phyloP scores from a whole-genome alignment of 495 filamentous ascomycete genomes.

The Hypoxylon trugodes region DNA sequence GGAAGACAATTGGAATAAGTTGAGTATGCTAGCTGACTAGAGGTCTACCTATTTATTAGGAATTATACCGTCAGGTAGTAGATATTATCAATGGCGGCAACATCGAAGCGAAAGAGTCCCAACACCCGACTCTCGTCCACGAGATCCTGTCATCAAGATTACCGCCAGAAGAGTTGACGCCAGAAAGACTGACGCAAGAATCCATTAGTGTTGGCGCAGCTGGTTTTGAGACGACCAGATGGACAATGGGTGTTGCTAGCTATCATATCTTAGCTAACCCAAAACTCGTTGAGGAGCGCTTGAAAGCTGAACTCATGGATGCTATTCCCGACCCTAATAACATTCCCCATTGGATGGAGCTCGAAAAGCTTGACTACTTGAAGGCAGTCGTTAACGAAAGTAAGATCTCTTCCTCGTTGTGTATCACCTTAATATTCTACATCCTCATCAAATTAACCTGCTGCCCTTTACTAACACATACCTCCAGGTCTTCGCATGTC shows the following conservation, averaged over 20 bases:
- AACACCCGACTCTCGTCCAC: slow-evolving; percentile 34
- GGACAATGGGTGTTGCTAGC: slow-evolving; percentile 36
- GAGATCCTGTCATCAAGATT: slow-evolving; percentile 44
- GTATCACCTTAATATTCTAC: neutral
- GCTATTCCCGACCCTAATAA: slow-evolving; percentile 27
- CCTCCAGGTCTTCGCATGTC: slow-evolving; percentile 5
- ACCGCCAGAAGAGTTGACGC: slow-evolving; percentile 40
- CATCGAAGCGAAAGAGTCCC: slow-evolving; percentile 5
- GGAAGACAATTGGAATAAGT: too few species aligned
- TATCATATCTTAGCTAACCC: slow-evolving; percentile 48
- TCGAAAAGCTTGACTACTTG: slow-evolving; percentile 49
- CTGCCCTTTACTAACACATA: neutral
- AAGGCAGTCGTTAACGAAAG: slow-evolving; percentile 49
- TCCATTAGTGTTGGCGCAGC: slow-evolving; percentile 41
- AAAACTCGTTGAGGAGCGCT: slow-evolving; percentile 24
- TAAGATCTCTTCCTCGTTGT: neutral
- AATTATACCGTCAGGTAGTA: slow-evolving; percentile 16
- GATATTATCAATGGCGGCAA: slow-evolving; percentile 13
- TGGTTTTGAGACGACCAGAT: slow-evolving; percentile 49
- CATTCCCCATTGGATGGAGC: slow-evolving; percentile 27
- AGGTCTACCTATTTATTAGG: neutral
- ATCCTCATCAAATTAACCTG: neutral
- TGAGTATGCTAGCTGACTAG: neutral
- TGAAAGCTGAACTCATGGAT: slow-evolving; percentile 41
- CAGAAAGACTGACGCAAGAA: slow-evolving; percentile 38